phyloP scores from a whole-genome alignment of 2,329 filamentous ascomycete species.

The Stenocarpella maydis region DNA sequence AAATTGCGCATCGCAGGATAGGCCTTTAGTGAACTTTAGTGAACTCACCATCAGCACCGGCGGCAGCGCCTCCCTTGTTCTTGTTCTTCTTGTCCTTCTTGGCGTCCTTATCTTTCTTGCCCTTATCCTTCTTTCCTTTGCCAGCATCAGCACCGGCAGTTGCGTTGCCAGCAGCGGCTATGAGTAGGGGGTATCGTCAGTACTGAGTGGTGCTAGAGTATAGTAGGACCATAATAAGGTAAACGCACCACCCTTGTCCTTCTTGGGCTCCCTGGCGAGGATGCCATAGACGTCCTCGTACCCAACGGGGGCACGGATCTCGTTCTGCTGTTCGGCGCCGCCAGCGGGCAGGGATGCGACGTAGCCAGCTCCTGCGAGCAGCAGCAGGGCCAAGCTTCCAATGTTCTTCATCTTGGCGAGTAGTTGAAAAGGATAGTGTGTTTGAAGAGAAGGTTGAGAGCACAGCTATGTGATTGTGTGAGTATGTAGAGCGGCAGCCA shows the following conservation, averaged over 20 bases:
- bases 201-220: neutral
- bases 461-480: constrained; percentile 27
- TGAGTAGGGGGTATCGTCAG: neutral
- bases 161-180: constrained; percentile 19
- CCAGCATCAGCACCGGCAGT: neutral
- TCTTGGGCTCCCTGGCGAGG: constrained; percentile 29
- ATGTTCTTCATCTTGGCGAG: constrained; percentile 51
- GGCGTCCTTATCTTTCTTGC: no score
- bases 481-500: neutral
- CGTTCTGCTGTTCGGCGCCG: constrained; percentile 1
- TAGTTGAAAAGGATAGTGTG: constrained; percentile 10
- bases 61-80: neutral
- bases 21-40: neutral
- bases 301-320: constrained; percentile 6
- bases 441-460: constrained; percentile 19
- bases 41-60: no score
- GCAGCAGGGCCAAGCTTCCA: constrained; percentile 46
- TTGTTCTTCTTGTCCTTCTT: neutral
- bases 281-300: neutral
- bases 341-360: constrained; percentile 43
- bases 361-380: constrained; percentile 47
- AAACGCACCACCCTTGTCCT: no score
- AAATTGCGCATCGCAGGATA: no score
- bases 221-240: no score
- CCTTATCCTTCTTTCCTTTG: neutral